Conservation (phyloP, 2,329 filamentous ascomycete species). For the Aureobasidium subglaciale region DNA sequence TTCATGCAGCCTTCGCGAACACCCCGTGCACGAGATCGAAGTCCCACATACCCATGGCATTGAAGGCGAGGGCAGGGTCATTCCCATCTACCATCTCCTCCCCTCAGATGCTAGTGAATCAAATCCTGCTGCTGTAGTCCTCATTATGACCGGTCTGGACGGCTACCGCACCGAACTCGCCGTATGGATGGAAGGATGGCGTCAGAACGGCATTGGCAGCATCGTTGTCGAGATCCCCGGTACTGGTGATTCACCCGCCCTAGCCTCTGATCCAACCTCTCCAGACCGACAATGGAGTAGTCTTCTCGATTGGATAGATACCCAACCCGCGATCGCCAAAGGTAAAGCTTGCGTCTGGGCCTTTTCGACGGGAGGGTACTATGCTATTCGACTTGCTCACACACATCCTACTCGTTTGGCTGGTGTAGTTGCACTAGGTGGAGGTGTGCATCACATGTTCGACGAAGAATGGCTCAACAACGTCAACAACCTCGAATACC, state of each 20-base stretch:
- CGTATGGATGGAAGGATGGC: slow-evolving; percentile 46
- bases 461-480: slow-evolving; percentile 46
- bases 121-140: slow-evolving; percentile 43
- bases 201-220: slow-evolving; percentile 42
- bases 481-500: slow-evolving; percentile 52
- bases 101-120: slow-evolving; percentile 40
- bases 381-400: slow-evolving; percentile 51
- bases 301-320: slow-evolving; percentile 48
- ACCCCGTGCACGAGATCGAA: slow-evolving; percentile 54
- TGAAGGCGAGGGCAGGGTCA: slow-evolving; percentile 45
- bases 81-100: slow-evolving; percentile 60
- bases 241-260: slow-evolving; percentile 50
- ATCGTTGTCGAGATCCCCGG: slow-evolving; percentile 51
- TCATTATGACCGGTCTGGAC: slow-evolving; percentile 54
- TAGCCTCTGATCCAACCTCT: slow-evolving; percentile 37
- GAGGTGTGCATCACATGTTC: slow-evolving; percentile 55
- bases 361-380: slow-evolving; percentile 53
- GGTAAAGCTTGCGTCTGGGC: slow-evolving; percentile 47
- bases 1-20: slow-evolving; percentile 38
- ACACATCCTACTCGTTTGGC: slow-evolving; percentile 47
- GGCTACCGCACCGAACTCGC: slow-evolving; percentile 52
- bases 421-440: slow-evolving; percentile 48
- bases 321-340: slow-evolving; percentile 42
- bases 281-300: slow-evolving; percentile 49
- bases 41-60: slow-evolving; percentile 52